Conservation (phyloP, 2,329 filamentous ascomycete genomes). For the Aureobasidium uvarum region DNA sequence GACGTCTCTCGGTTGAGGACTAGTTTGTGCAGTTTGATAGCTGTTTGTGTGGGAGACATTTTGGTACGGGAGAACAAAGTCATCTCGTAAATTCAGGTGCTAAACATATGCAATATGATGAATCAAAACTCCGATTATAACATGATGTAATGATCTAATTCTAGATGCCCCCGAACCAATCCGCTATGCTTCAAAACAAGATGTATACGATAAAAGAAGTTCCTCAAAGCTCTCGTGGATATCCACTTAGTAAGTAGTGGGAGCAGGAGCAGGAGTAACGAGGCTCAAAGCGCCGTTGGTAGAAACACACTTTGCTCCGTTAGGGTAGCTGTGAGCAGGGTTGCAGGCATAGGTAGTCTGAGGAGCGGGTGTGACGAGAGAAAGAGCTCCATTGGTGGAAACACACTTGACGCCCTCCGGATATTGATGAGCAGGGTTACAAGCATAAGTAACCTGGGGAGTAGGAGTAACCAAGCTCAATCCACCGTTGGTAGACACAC, state of each 20-base stretch:
- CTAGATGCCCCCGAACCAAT: neutral
- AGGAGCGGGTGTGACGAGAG: conserved; percentile 2
- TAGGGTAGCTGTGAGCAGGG: conserved; percentile 5
- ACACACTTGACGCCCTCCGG: conserved; percentile 2
- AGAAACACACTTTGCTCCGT: neutral
- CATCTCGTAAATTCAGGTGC: no score
- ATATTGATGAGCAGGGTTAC: conserved; percentile 12
- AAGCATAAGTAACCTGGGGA: conserved; percentile 10
- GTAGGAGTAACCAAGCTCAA: conserved; percentile 10
- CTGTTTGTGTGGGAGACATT: no score
- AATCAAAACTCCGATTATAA: no score
- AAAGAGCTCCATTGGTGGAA: neutral
- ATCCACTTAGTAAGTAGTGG: neutral
- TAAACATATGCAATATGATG: no score
- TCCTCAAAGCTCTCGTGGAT: neutral
- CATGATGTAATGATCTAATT: no score
- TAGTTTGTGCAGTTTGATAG: no score
- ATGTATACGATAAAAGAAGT: neutral
- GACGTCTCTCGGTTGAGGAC: neutral
- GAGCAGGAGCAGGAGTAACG: conserved; percentile 14
- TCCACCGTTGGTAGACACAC: conserved; percentile 14
- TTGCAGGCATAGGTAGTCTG: conserved; percentile 14
- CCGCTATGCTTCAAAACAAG: neutral
- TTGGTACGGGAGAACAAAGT: no score
- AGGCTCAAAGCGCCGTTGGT: conserved; percentile 26